Conservation (phyloP, 2,329 filamentous ascomycete species). For the Penicillium sclerotiorum region DNA sequence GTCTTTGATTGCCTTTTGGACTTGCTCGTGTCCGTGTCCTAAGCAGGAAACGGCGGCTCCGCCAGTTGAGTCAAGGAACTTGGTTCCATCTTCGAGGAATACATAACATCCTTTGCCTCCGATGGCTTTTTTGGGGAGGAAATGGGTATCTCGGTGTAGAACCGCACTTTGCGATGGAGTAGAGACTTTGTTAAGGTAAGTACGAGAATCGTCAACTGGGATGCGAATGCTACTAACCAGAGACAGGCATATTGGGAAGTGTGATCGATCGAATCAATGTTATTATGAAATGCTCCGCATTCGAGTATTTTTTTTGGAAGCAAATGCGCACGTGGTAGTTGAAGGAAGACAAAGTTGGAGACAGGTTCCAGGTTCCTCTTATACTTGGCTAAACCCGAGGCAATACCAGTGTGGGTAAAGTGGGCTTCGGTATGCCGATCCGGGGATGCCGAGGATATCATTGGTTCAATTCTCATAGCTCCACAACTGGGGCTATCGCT, state of each 20-base stretch:
- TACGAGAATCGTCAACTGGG: neutral
- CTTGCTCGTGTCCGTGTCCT: conserved; percentile 65
- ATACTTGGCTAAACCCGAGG: conserved; percentile 15
- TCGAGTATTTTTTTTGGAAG: too few relatives aligned
- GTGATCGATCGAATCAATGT: neutral
- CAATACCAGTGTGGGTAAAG: conserved; percentile 22
- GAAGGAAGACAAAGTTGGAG: too few relatives aligned
- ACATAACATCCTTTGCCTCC: conserved; percentile 56
- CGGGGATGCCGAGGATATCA: conserved; percentile 29
- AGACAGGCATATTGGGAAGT: conserved; percentile 1
- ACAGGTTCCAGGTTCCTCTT: too few relatives aligned
- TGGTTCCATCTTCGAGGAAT: conserved; percentile 57
- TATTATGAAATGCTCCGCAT: too few relatives aligned
- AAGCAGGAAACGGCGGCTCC: conserved; percentile 74
- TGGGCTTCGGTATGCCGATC: conserved; percentile 34
- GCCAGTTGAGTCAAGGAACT: conserved; percentile 71
- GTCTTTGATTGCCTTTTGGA: conserved; percentile 60
- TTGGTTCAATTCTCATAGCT: conserved; percentile 19
- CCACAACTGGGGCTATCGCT: neutral
- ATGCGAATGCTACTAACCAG: neutral
- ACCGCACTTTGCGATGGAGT: conserved; percentile 36
- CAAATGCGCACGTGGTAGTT: too few relatives aligned
- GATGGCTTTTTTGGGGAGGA: conserved; percentile 50
- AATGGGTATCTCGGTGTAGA: conserved; percentile 56
- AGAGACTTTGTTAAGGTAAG: neutral